Evolutionary conservation across 805 yeast species (phyloP).

Genomic region (Groenewaldozyma tartarivorans): DNA sequence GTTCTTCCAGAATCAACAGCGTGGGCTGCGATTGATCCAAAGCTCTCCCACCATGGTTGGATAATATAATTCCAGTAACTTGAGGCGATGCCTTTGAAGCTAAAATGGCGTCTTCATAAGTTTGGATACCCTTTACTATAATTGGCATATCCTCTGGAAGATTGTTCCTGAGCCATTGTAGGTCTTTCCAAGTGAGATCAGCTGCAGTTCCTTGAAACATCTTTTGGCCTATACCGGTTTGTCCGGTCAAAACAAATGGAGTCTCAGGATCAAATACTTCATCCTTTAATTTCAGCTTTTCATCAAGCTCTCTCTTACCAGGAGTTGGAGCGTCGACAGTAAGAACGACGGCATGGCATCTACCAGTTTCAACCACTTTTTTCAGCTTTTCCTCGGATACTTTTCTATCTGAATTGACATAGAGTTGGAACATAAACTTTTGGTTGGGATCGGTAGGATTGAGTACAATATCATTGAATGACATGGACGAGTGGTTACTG

Average conservation of each 20-base stretch:
- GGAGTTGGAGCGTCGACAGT: constrained; percentile 49
- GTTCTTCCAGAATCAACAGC: constrained; percentile 50
- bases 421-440: constrained; percentile 23
- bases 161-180: constrained; percentile 20
- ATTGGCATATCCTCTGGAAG: constrained; percentile 38
- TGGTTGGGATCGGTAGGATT: constrained; percentile 15
- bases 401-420: constrained; percentile 22
- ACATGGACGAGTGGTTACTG: constrained; percentile 25
- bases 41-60: constrained; percentile 72
- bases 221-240: constrained; percentile 23
- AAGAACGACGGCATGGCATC: constrained; percentile 38
- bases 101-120: constrained; percentile 52
- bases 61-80: constrained; percentile 53
- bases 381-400: constrained; percentile 19
- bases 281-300: constrained; percentile 17
- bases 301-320: constrained; percentile 46
- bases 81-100: constrained; percentile 45
- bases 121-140: constrained; percentile 55
- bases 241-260: constrained; percentile 7
- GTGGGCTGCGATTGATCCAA: constrained; percentile 55
- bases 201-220: constrained; percentile 25
- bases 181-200: constrained; percentile 23
- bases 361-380: constrained; percentile 25
- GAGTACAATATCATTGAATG: constrained; percentile 20
- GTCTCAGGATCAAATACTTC: constrained; percentile 13